Evolutionary conservation across 2,329 filamentous ascomycete species (phyloP), one percentile per base, ranked within the genome.

Genomic region (Colletotrichum camelliae): DNA sequence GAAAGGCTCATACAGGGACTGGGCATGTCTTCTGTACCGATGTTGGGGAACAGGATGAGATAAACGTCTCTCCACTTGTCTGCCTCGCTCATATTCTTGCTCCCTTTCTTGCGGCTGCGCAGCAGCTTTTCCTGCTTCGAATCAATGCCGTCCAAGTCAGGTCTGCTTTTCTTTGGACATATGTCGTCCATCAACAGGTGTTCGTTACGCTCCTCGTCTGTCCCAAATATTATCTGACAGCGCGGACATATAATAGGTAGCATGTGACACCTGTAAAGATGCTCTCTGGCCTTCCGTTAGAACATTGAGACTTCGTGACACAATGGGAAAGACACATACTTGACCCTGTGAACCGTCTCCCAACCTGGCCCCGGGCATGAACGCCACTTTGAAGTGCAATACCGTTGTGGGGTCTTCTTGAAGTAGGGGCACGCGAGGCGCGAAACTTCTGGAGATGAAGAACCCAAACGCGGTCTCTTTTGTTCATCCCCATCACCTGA

Each of bases 391-490:
- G 58, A 37, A 10, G 48, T 57, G 29, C 48, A 24, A 58, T 58
- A 67, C 12, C 48, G n/a, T 24, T 27, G 43, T 5, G 31, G 48
- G 29, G 33, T 39, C 7, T 67, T 57, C 13, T 67, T 58, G 31
- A 29, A 67, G 31, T 58, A 67, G n/a, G 64, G 65, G n/a, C 65
- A 67, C 7, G 48, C 65, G n/a, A 67, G 31, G 18, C 65, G 37
- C 7, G 31, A 18, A 15, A n/a, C 27, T 24, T 67, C 65, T 1
- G 37, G 2, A 39, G 37, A 18, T 7, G 37, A 39, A 39, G 37
- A 39, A 7, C 13, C 5, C 7, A 39, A 4, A 13, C 48, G 31
- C 10, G 18, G 95, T 15, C n/a, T 67, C n/a, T 67, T 67, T 27
- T 55, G 48, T 24, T 60, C 57, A 60, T 60, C 57, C 16, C 31